phyloP scores from a whole-genome alignment of 2,329 filamentous ascomycete genomes.

The Aspergillus caelatus region DNA sequence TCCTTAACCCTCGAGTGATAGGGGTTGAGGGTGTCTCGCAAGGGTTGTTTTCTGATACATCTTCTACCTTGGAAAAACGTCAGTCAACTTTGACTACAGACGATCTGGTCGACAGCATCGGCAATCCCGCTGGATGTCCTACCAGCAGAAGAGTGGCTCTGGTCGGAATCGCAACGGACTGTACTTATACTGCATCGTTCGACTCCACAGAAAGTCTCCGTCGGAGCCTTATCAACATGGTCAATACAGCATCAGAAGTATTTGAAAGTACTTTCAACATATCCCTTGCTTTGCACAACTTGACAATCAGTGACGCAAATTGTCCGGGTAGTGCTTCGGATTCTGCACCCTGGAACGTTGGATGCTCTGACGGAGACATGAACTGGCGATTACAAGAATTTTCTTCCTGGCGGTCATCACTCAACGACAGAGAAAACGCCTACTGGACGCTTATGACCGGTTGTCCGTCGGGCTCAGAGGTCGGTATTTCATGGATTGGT shows the following conservation, averaged over 20 bases:
- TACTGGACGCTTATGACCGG: constrained; percentile 89
- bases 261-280: constrained; percentile 93
- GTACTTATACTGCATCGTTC: constrained; percentile 76
- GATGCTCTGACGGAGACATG: constrained; percentile 20
- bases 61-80: background rate
- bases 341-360: constrained; percentile 38
- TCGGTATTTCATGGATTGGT: constrained; percentile 80
- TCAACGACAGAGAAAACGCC: constrained; percentile 70
- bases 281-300: constrained; percentile 79
- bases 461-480: constrained; percentile 77
- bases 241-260: constrained; percentile 81
- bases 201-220: constrained; percentile 55
- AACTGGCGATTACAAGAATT: constrained; percentile 64
- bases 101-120: constrained; percentile 68
- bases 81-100: background rate
- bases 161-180: constrained; percentile 87
- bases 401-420: constrained; percentile 77
- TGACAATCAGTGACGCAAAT: constrained; percentile 71
- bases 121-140: constrained; percentile 76
- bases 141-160: constrained; percentile 82
- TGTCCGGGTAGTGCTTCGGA: constrained; percentile 71
- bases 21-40: background rate
- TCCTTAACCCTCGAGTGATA: too few species aligned
- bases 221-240: constrained; percentile 53
- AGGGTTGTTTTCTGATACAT: background rate